Base-by-base conservation (phyloP, 257 asterid species). In the Marsdenia floribunda region DNA sequence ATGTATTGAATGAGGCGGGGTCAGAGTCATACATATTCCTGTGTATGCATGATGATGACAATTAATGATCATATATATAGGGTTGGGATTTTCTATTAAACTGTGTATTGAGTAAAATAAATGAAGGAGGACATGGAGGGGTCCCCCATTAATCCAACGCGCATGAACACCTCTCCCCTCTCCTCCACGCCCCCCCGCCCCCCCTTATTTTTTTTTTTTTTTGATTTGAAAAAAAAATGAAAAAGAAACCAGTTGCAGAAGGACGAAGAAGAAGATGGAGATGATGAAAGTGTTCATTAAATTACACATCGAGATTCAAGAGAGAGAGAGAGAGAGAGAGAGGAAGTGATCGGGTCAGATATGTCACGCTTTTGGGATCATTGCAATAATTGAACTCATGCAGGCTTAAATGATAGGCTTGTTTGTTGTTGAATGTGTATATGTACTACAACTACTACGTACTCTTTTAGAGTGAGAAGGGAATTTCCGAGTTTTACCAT, bases 311-410 rank as follows among this genome's bases (percentile, higher is more conserved):
- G 57, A 73, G 65, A 70, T 57, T 64, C 69, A 6, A 64, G 73
- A 29, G 65, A 82, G 76, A 70, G 77, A 82, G 68, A 63, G 68
- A 63, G 53, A 35, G 66, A 35, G 60, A 82, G 75, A 64, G 76
- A 81, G 75, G 81, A 60, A 71, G 85, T 70, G 85, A 84, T 21
- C 40, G 46, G 84, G 86, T 87, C 85, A 83, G 83, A 78, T 76
- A 55, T 91, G 92, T 87, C 91, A 87, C 82, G 97, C 96, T 88
- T 89, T 89, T 89, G 84, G 93, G 90, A 88, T 89, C 92, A 83
- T 82, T 82, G 91, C 93, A 91, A 89, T 91, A 47, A 89, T 91
- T 88, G 96, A 88, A 81, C 78, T 87, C 96, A 85, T 83, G 96
- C 92, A 82, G 82, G 80, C 82, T 87, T 86, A 82, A 83, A 88